These are phyloP conservation scores for Paraleonurus japonicus DNA, from an alignment of 257 asterid species.

Conservation along the genomic window DNA sequence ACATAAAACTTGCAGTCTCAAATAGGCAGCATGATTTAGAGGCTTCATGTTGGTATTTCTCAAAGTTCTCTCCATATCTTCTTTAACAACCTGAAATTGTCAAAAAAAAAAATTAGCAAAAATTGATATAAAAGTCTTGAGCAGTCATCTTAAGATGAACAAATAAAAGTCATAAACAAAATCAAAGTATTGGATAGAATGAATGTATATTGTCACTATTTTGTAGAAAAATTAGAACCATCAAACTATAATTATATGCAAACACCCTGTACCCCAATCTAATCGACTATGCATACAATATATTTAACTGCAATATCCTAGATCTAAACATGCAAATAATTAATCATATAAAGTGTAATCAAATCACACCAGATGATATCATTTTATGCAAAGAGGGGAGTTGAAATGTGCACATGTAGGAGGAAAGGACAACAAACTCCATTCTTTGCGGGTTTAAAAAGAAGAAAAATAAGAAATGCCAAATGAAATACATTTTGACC, in stretches of 20 bases:
- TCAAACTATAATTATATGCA: neutral
- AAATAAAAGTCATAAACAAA: neutral
- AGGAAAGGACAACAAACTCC: slow-evolving; percentile 13
- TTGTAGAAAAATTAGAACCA: neutral
- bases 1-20: slow-evolving; percentile 86
- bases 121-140: slow-evolving; percentile 4
- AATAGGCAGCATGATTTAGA: slow-evolving; percentile 76
- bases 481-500: slow-evolving; percentile 14
- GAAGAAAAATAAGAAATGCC: neutral
- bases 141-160: slow-evolving; percentile 18
- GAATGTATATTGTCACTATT: neutral
- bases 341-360: neutral
- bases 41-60: slow-evolving; percentile 98
- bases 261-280: slow-evolving; percentile 11
- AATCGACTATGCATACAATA: slow-evolving; percentile 3
- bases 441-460: slow-evolving; percentile 3
- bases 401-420: slow-evolving; percentile 4
- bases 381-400: neutral
- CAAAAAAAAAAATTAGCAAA: slow-evolving; percentile 6
- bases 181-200: slow-evolving; percentile 8
- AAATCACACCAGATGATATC: neutral
- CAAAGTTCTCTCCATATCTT: slow-evolving; percentile 82
- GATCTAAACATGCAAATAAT: neutral
- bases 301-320: neutral
- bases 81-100: slow-evolving; percentile 81